A percentile compares a stretch with the other conserved stretches of the same genome.
Evolutionary conservation across 2,329 filamentous ascomycete genomes (phyloP).

Genomic region (Penicillium brasilianum): DNA sequence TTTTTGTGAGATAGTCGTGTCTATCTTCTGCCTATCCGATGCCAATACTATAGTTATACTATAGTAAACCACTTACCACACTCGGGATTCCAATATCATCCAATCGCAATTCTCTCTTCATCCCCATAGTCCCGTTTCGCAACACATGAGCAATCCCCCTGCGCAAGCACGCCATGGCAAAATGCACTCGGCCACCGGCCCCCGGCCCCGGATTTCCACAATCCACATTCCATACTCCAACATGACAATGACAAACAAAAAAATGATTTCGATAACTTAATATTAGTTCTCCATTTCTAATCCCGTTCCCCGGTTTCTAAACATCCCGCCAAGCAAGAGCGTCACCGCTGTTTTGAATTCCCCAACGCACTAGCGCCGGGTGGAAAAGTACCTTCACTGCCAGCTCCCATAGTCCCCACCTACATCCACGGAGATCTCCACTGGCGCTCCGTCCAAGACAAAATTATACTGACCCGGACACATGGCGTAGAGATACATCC

Average conservation of each 20-base stretch:
- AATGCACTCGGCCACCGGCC: slow-evolving; percentile 7
- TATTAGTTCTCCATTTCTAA: background rate
- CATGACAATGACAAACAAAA: background rate
- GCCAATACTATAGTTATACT: background rate
- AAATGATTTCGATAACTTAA: no score
- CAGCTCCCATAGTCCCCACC: background rate
- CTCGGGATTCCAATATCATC: background rate
- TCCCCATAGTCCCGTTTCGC: background rate
- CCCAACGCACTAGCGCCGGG: background rate
- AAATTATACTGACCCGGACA: background rate
- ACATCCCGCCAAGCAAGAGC: slow-evolving; percentile 10
- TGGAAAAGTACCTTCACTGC: background rate
- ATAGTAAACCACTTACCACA: background rate
- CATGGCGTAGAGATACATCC: background rate
- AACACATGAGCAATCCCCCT: slow-evolving; percentile 31
- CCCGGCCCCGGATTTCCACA: slow-evolving; percentile 23
- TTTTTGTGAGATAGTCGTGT: background rate
- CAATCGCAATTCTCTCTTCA: background rate
- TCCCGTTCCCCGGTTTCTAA: background rate
- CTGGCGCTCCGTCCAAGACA: background rate
- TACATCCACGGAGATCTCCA: background rate
- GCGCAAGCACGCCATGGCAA: slow-evolving; percentile 30
- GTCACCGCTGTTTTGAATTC: slow-evolving; percentile 29
- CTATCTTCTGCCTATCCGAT: background rate
- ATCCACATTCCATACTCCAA: background rate